A percentile compares a stretch with the other conserved stretches of the same genome.
Conservation (phyloP, 805 yeast genomes). For the Saccharomycopsis babjevae region DNA sequence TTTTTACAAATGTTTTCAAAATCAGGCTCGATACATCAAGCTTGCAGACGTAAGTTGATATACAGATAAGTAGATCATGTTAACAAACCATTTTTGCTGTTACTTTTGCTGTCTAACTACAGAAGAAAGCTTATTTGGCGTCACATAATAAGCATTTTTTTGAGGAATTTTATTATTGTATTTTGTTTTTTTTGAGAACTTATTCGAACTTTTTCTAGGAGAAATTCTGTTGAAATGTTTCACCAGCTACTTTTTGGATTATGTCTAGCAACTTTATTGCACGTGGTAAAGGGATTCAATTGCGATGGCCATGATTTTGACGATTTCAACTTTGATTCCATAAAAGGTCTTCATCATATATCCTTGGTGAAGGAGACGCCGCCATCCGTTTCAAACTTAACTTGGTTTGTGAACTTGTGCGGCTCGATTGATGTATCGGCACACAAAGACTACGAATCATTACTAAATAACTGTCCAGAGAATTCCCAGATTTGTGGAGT, state of each 20-base stretch:
- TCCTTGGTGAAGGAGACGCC: conserved; percentile 50
- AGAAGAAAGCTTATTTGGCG: too few species aligned
- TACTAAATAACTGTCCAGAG: conserved; percentile 46
- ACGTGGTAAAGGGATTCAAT: conserved; percentile 6
- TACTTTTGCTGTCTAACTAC: too few species aligned
- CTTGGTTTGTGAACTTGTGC: conserved; percentile 71
- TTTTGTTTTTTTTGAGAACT: neutral
- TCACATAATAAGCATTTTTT: too few species aligned
- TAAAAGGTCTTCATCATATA: conserved; percentile 41
- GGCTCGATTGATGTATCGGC: conserved; percentile 33
- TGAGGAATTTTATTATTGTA: too few species aligned
- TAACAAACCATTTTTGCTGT: too few species aligned
- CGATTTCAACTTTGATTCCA: conserved; percentile 33
- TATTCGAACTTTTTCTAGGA: neutral
- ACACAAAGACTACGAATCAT: conserved; percentile 24
- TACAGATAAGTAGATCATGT: too few species aligned
- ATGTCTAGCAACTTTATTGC: neutral
- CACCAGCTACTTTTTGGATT: neutral
- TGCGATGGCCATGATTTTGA: conserved; percentile 6
- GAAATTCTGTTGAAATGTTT: neutral
- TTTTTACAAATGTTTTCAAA: too few species aligned
- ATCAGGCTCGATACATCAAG: too few species aligned
- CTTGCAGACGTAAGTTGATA: too few species aligned
- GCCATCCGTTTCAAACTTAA: conserved; percentile 53
- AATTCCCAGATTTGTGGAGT: conserved; percentile 76